Conservation (phyloP, 2,329 filamentous ascomycete species). For the Aphanoascus verrucosus region DNA sequence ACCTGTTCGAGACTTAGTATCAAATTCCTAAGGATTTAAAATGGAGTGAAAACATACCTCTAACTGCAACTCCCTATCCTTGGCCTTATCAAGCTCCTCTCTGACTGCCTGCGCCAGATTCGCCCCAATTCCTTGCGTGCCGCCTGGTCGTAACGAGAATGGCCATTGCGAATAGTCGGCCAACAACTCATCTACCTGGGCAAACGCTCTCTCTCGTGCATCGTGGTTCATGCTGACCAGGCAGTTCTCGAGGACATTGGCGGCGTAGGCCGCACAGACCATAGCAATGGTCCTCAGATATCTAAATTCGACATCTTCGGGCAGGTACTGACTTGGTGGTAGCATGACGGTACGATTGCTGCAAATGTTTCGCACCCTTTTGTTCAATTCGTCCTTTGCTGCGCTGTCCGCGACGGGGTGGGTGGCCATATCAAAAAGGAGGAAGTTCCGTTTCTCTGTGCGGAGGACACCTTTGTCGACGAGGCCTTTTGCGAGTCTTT, state of each 20-base stretch:
- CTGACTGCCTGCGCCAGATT: slow-evolving; percentile 79
- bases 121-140: slow-evolving; percentile 74
- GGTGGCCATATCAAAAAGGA: slow-evolving; percentile 99
- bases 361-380: slow-evolving; percentile 81
- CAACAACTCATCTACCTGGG: slow-evolving; percentile 89
- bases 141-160: slow-evolving; percentile 68
- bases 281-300: slow-evolving; percentile 86
- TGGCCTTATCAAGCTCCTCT: slow-evolving; percentile 75
- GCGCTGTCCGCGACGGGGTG: slow-evolving; percentile 93
- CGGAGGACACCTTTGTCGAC: slow-evolving; percentile 98
- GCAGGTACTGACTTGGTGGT: slow-evolving; percentile 74
- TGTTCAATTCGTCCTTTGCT: slow-evolving; percentile 93
- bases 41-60: slow-evolving; percentile 52
- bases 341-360: slow-evolving; percentile 91
- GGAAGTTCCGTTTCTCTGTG: slow-evolving; percentile 98
- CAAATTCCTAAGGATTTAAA: slow-evolving; percentile 1
- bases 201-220: slow-evolving; percentile 84
- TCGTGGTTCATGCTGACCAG: slow-evolving; percentile 88
- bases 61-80: slow-evolving; percentile 90
- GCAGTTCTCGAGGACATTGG: slow-evolving; percentile 97
- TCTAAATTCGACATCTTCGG: slow-evolving; percentile 87
- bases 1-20: slow-evolving; percentile 39
- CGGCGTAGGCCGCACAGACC: slow-evolving; percentile 96
- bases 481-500: slow-evolving; percentile 90
- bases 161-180: slow-evolving; percentile 97